Evolutionary conservation across 2,329 filamentous ascomycete species (phyloP).

Genomic region (Myriangium duriaei): DNA sequence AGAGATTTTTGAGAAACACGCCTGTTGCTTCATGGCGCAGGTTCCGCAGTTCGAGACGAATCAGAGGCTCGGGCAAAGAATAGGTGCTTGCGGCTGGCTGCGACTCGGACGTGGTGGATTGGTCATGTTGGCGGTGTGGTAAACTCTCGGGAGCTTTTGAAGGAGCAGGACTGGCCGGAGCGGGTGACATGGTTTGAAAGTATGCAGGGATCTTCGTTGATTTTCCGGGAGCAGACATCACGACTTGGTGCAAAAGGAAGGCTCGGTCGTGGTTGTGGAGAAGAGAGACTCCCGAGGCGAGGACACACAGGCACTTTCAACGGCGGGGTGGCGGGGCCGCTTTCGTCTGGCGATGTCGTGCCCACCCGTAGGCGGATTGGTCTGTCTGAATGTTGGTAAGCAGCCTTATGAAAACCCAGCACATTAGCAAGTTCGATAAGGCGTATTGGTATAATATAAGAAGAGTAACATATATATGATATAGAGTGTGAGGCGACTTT

Average conservation of each 20-base stretch:
- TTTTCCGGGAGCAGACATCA: background rate
- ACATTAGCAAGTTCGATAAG: too few species aligned
- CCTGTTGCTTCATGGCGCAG: slow-evolving; percentile 44
- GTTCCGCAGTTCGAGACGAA: slow-evolving; percentile 37
- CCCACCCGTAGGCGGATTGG: too few species aligned
- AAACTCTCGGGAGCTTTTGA: slow-evolving; percentile 8
- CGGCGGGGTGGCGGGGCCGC: too few species aligned
- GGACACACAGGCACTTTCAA: background rate
- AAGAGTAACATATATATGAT: too few species aligned
- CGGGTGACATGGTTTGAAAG: slow-evolving; percentile 14
- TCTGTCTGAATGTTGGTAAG: too few species aligned
- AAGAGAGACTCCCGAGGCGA: background rate
- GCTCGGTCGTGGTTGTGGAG: background rate
- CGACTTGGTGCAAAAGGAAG: background rate
- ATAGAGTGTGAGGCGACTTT: too few species aligned
- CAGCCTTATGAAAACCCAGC: too few species aligned
- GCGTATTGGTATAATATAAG: too few species aligned
- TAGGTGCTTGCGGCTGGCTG: background rate
- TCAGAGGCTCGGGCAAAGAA: slow-evolving; percentile 28
- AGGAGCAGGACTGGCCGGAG: slow-evolving; percentile 10
- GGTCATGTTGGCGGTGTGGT: background rate
- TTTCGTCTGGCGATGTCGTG: too few species aligned
- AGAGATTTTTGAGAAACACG: slow-evolving; percentile 55
- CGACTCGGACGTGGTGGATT: slow-evolving; percentile 1
- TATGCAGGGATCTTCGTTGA: slow-evolving; percentile 9